phyloP scores from a whole-genome alignment of 179 eudicot species.

The Drosera spatulata region DNA sequence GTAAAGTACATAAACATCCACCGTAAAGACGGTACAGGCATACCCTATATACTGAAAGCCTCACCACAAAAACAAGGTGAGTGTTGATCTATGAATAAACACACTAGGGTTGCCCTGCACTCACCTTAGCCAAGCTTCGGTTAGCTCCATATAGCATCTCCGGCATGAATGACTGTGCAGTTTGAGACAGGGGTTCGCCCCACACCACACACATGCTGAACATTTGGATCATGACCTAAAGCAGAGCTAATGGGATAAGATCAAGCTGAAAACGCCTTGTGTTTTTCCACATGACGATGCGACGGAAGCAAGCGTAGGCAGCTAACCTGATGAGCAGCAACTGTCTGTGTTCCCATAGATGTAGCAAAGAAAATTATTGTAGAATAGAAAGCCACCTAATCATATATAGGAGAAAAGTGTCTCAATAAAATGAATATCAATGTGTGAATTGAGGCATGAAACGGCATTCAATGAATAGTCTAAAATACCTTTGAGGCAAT shows the following conservation, averaged over 20 bases:
- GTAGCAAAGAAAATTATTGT: slow-evolving; percentile 31
- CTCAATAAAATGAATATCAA: background rate
- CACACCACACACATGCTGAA: slow-evolving; percentile 73
- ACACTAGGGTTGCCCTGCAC: background rate
- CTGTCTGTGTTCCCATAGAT: slow-evolving; percentile 31
- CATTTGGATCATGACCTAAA: slow-evolving; percentile 69
- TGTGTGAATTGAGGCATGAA: slow-evolving; percentile 1
- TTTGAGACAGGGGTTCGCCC: slow-evolving; percentile 97
- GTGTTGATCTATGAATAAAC: background rate
- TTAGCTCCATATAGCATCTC: slow-evolving; percentile 79
- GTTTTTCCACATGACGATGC: background rate
- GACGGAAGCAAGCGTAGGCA: background rate
- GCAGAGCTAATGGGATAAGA: slow-evolving; percentile 2
- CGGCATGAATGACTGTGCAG: slow-evolving; percentile 98
- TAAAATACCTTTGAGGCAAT: slow-evolving; percentile 72
- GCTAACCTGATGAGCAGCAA: slow-evolving; percentile 46
- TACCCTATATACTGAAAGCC: no score
- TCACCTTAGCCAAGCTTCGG: slow-evolving; percentile 65
- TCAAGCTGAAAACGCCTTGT: background rate
- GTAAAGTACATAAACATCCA: slow-evolving; percentile 9
- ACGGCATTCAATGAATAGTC: background rate
- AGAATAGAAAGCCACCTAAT: slow-evolving; percentile 32
- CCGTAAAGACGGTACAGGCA: background rate
- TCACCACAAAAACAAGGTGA: no score
- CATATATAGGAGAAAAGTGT: background rate